Conservation (phyloP, 2,329 filamentous ascomycete genomes). For the Westerdykella sp. region DNA sequence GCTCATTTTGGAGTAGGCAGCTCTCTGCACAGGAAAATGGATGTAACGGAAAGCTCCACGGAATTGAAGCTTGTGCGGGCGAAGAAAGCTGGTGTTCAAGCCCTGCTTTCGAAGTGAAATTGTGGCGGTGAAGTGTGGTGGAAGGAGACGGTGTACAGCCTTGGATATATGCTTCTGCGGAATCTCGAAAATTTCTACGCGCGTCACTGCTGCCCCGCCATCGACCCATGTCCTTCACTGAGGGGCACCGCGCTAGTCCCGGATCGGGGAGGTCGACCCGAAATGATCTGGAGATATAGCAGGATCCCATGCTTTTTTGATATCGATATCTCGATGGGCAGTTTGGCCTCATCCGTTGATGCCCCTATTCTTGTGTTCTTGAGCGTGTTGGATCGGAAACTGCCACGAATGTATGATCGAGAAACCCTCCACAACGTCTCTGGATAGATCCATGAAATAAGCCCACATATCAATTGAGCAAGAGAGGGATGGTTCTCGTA, state of each 20-base stretch:
- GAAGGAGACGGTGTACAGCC: conserved; percentile 8
- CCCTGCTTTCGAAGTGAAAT: neutral
- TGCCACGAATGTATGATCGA: too few species aligned
- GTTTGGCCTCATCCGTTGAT: too few species aligned
- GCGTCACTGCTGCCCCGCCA: conserved; percentile 19
- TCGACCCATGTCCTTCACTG: neutral
- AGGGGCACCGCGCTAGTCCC: neutral
- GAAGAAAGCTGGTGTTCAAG: neutral
- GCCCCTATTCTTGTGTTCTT: too few species aligned
- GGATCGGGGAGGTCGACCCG: too few species aligned
- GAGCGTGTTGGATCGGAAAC: too few species aligned
- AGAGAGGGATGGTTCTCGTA: too few species aligned
- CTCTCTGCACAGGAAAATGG: neutral
- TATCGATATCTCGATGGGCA: too few species aligned
- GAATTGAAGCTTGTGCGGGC: neutral
- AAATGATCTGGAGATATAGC: too few species aligned
- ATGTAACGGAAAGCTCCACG: neutral
- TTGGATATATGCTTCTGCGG: neutral
- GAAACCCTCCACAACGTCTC: too few species aligned
- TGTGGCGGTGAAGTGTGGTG: conserved; percentile 1
- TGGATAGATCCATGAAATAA: too few species aligned
- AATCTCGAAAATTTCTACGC: conserved; percentile 3
- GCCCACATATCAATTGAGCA: too few species aligned
- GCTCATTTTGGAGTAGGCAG: conserved; percentile 50
- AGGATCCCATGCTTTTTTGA: too few species aligned